Base-by-base conservation (phyloP, 139 green algal species). In the Chlorella vulgaris region DNA sequence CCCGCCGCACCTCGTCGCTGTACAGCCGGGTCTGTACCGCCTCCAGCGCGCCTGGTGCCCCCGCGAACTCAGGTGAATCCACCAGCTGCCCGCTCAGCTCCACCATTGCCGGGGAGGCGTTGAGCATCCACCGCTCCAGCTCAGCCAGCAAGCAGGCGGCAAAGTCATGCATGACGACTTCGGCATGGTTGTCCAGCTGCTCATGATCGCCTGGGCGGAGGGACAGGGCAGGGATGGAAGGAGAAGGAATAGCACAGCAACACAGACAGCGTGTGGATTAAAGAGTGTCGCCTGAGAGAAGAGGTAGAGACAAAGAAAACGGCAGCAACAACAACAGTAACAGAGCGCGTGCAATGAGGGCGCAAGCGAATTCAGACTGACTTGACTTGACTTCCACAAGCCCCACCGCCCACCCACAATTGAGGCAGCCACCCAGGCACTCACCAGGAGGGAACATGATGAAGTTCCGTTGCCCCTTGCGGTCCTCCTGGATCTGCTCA, bases 81-180 rank as follows among this genome's bases (percentile, higher is more conserved):
- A 79, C 40, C 43, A 71, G 81, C 61, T 42, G 61, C 7, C 4
- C 31, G 29, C 3, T 38, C 31, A 97, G 83, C 76, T 88, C 84
- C n/a, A 96, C 81, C 43, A 83, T 90, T 2, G 84, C 78, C 2
- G 91, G 84, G 2, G 80, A 87, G 7, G 90, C 89, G n/a, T 85
- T 93, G 58, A 96, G 83, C 86, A 97, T 88, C 84, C 85, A 91
- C 26, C 86, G 84, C 85, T 98, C 93, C 73, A 98, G 86, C 79
- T 90, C 92, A 81, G 83, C 86, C 43, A 98, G 89, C 76, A 98
- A 61, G 50, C 82, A 86, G 26, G 93, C 93, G 7, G 92, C 94
- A 88, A 95, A 91, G 78, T 96, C 92, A 38, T 89, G 86, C 93
- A 98, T 97, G 68, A 96, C 92, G 43, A 95, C 89, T 74, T 93